Evolutionary conservation across 2,329 filamentous ascomycete species (phyloP).

Genomic region (Arthroderma sp.): DNA sequence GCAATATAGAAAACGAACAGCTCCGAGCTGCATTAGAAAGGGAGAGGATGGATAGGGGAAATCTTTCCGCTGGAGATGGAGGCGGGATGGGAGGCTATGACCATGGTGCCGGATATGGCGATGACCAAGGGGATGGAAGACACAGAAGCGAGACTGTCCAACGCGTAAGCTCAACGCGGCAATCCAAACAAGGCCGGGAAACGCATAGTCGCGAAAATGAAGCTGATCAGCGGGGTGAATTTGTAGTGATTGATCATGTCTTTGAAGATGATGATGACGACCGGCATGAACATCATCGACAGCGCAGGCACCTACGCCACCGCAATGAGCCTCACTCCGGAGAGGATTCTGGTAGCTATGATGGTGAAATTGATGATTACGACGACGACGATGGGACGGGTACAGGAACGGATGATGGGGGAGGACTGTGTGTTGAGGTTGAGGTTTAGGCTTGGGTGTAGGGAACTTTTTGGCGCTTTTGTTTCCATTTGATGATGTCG

Average conservation of each 20-base stretch:
- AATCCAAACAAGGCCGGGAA: neutral
- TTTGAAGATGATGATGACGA: conserved; percentile 3
- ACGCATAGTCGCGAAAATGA: conserved; percentile 1
- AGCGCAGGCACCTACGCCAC: neutral
- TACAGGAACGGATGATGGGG: conserved; percentile 10
- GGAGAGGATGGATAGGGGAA: conserved; percentile 31
- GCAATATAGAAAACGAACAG: conserved; percentile 60
- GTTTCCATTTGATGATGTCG: too few relatives aligned
- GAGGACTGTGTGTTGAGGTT: conserved; percentile 12
- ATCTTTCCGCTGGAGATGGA: neutral
- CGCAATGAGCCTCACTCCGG: neutral
- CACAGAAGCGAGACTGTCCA: neutral
- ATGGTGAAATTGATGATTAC: conserved; percentile 7
- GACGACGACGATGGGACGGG: conserved; percentile 8
- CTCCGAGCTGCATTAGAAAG: conserved; percentile 51
- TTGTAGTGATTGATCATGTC: conserved; percentile 5
- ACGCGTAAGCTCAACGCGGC: too few relatives aligned
- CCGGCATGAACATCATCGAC: neutral
- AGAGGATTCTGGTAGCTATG: conserved; percentile 7
- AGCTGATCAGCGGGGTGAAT: conserved; percentile 3
- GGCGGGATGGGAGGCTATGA: conserved; percentile 2
- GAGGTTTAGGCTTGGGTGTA: conserved; percentile 7
- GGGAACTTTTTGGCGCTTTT: too few relatives aligned
- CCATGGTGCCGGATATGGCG: neutral
- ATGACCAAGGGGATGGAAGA: neutral